Evolutionary conservation across 73 alveolate genomes (phyloP).

Genomic region (Paramecium octaurelia): DNA sequence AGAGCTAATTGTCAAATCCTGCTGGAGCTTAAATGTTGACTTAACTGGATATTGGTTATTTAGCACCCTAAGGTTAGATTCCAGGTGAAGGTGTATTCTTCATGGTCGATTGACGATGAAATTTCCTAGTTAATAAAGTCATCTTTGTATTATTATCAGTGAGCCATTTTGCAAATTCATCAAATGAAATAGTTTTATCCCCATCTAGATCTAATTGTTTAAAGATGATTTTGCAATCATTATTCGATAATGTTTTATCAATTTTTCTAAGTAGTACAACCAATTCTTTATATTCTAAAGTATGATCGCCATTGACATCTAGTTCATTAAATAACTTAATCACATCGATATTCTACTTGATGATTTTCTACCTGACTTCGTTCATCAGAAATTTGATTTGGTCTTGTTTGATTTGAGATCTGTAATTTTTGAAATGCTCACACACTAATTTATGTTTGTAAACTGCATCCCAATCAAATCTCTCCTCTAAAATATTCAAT

Average conservation of each 20-base stretch:
- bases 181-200: constrained; percentile 53
- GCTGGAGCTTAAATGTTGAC: background rate
- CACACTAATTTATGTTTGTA: constrained; percentile 33
- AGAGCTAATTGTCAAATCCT: background rate
- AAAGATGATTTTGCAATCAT: constrained; percentile 46
- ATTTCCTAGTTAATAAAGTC: constrained; percentile 14
- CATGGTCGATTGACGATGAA: background rate
- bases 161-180: constrained; percentile 62
- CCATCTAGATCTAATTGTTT: constrained; percentile 51
- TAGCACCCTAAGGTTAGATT: background rate
- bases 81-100: background rate
- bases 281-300: constrained; percentile 47
- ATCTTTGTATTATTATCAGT: constrained; percentile 53
- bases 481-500: constrained; percentile 18
- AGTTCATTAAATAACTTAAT: constrained; percentile 34
- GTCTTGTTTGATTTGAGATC: constrained; percentile 23
- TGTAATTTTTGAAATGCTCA: constrained; percentile 49
- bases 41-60: background rate
- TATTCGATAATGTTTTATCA: background rate
- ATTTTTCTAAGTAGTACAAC: background rate
- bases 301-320: constrained; percentile 39
- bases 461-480: constrained; percentile 56
- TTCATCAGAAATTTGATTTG: constrained; percentile 47
- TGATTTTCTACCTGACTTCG: constrained; percentile 54
- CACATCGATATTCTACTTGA: constrained; percentile 50